A percentile compares a stretch with the other conserved stretches of the same genome.
Evolutionary conservation across 192 early-diverging fungal genomes (phyloP).

Genomic region (Pecoramyces ruminantium): DNA sequence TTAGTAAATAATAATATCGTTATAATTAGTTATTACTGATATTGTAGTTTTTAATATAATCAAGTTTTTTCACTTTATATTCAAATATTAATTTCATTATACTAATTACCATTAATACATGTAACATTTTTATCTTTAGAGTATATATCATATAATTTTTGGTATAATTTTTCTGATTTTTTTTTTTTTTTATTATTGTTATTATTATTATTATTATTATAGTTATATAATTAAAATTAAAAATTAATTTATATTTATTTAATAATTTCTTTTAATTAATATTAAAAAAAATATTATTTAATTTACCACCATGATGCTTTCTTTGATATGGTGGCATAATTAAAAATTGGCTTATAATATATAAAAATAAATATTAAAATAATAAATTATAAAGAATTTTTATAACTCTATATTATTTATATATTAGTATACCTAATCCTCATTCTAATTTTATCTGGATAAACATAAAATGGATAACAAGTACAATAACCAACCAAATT

Average conservation of each 20-base stretch:
- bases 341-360: conserved; percentile 61
- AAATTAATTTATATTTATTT: too few species aligned
- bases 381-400: too few species aligned
- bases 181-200: not conserved
- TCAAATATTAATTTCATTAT: too few species aligned
- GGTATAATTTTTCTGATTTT: conserved; percentile 36
- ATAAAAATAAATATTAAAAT: not conserved
- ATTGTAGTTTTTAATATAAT: too few species aligned
- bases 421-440: conserved; percentile 53
- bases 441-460: conserved; percentile 56
- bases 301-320: conserved; percentile 59
- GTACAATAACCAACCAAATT: conserved; percentile 69
- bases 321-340: conserved; percentile 80
- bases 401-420: too few species aligned
- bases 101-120: conserved; percentile 34
- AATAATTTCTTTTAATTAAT: too few species aligned
- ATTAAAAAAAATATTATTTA: too few species aligned
- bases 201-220: too few species aligned
- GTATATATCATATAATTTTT: conserved; percentile 33
- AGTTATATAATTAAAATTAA: too few species aligned
- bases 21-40: too few species aligned
- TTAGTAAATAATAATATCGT: too few species aligned
- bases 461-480: conserved; percentile 71
- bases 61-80: too few species aligned
- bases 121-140: conserved; percentile 19